Base-by-base conservation (phyloP, 1,284 basidiomycete species). In the Sporisorium graminicola region DNA sequence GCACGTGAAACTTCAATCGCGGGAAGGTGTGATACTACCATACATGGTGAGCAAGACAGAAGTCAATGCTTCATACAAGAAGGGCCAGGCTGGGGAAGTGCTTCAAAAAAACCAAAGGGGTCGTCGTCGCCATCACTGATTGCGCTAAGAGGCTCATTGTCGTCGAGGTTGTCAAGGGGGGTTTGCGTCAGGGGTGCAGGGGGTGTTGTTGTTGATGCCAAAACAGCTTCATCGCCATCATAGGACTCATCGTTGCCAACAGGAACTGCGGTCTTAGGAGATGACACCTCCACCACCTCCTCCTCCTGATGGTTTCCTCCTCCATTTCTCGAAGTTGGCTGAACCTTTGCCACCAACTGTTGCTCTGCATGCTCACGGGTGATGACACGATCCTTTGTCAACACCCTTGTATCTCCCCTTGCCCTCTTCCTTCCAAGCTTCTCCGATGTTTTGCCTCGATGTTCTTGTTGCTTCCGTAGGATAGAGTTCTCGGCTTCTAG, bases 361-460 rank as follows among this genome's bases (percentile, higher is more conserved):
- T 42, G 37, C 22, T 64, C 61, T 16, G 61, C 47, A 33, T 64
- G 4, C 54, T 57, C 61, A 2, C 49, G 20, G 8, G 37, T 64
- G 61, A 64, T 64, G 35, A 64, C 56, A 9, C 20, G 5, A 7
- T 57, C 49, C n/a, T 37, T 57, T 12, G 35, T 18, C 20, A 64
- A 22, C 14, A 50, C 20, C 31, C 44, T 29, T 16, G 13, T 20
- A 22, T 64, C 54, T 13, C 61, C 61, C 3, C 5, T 14, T 13
- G 9, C 24, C 12, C 9, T 14, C 49, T 20, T 64, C 26, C 10
- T 3, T 18, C 27, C 24, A 0, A 46, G 26, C 20, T 29, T 58
- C 16, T 33, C 37, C 16, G 27, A 14, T 10, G 40, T 24, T 46
- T 49, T 16, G 20, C 18, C 53, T 20, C 10, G 14, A 7, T 24